phyloP scores from a whole-genome alignment of 352 stramenopile species.

The Pythium folliculosum region DNA sequence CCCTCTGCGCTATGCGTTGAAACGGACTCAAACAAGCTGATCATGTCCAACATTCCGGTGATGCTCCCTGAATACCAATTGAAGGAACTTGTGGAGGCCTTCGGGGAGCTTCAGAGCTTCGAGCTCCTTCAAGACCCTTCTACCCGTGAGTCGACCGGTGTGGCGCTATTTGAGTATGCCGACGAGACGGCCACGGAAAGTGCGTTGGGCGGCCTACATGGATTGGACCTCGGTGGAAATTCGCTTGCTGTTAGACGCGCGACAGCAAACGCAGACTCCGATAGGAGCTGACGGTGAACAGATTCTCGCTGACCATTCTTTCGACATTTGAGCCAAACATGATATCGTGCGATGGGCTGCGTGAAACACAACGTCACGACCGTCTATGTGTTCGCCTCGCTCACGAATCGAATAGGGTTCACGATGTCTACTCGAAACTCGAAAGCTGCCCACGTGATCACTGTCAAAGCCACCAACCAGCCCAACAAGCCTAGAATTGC shows the following conservation, averaged over 20 bases:
- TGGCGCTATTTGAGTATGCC: constrained; percentile 81
- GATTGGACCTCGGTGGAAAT: constrained; percentile 74
- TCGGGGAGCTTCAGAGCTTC: constrained; percentile 72
- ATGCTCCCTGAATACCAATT: constrained; percentile 78
- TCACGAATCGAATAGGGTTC: too few relatives aligned
- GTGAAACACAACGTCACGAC: too few relatives aligned
- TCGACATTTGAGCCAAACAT: constrained; percentile 61
- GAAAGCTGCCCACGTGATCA: too few relatives aligned
- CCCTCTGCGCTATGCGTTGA: background rate
- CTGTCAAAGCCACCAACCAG: too few relatives aligned
- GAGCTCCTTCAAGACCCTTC: constrained; percentile 55
- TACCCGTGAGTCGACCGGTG: constrained; percentile 57
- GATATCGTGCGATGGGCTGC: constrained; percentile 77
- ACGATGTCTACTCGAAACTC: too few relatives aligned
- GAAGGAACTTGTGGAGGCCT: constrained; percentile 81
- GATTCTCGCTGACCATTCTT: too few relatives aligned
- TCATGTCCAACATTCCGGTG: constrained; percentile 85
- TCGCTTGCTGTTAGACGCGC: constrained; percentile 65
- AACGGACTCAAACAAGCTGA: constrained; percentile 42
- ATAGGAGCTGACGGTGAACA: background rate
- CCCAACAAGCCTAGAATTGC: too few relatives aligned
- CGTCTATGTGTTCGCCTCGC: too few relatives aligned
- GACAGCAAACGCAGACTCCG: constrained; percentile 33
- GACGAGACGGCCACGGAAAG: constrained; percentile 54
- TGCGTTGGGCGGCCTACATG: constrained; percentile 71